Evolutionary conservation across 208 protist genomes (phyloP), one percentile per base, ranked within the genome.

Genomic region (Acanthamoeba lenticulata): DNA sequence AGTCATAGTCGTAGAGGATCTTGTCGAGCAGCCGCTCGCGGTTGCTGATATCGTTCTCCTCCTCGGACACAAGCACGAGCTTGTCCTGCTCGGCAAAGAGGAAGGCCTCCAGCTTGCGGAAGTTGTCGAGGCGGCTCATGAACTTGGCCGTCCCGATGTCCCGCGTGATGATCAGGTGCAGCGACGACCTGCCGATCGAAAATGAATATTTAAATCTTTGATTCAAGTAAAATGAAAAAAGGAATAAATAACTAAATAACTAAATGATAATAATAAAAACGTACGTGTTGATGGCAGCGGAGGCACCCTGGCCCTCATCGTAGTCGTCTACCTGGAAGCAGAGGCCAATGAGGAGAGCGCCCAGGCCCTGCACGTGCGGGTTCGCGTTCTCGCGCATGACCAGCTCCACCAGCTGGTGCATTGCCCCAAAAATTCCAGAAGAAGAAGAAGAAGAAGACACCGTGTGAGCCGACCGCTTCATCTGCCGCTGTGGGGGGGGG

Each of bases 1-100:
- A 85, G 74, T 85, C 74, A n/a, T 85, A 85, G 74, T 85, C 74
- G 74, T 85, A 52, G 32, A 85, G 74, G 38, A 85, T 85, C 44
- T 85, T 85, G 74, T 85, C 44, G 42, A 85, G 74, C n/a, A 45
- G 44, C 32, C 44, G 74, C 74, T 85, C 74, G 21, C 44, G 44
- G 74, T 55, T 45, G 27, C 38, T 85, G 3, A 57, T 85, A n/a
- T 57, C 38, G 42, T 29, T 9, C 44, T 85, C 42, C 27, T 45
- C 74, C 29, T 85, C 74, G 27, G 3, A 32, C 17, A 57, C 49
- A 21, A 55, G 17, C 32, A 57, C 74, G 3, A 36, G 42, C 27
- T 57, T 55, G 42, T 85, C 74, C 74, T 85, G 74, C 44, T 85
- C 74, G 44, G 74, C 74, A 52, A 85, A 85, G 44, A 85, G 38